Evolutionary conservation across 441 rosid genomes (phyloP).

Genomic region (Rhodomyrtus psidioides): DNA sequence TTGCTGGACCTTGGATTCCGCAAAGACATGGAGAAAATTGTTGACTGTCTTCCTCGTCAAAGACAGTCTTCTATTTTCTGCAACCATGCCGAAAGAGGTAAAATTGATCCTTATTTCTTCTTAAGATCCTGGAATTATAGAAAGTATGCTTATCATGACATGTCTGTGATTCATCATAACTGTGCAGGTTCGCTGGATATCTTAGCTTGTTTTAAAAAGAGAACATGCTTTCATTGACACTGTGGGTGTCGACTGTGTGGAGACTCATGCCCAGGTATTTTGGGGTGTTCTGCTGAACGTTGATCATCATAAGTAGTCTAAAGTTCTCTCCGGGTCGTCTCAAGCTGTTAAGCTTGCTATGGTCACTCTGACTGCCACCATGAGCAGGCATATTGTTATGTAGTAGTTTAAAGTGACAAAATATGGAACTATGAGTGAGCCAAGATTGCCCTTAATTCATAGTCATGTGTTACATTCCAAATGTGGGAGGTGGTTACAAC

Average conservation of each 20-base stretch:
- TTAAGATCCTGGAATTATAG: too few relatives aligned
- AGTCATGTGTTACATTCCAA: background rate
- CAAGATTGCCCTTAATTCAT: background rate
- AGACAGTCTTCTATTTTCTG: too few relatives aligned
- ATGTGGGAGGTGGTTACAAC: background rate
- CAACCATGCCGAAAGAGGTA: too few relatives aligned
- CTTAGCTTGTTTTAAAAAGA: slow-evolving; percentile 87
- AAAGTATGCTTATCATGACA: too few relatives aligned
- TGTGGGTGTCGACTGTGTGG: slow-evolving; percentile 70
- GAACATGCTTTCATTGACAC: slow-evolving; percentile 77
- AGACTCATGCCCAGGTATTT: slow-evolving; percentile 71
- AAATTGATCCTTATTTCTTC: too few relatives aligned
- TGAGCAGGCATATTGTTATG: background rate
- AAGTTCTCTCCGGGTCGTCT: background rate
- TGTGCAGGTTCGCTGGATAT: slow-evolving; percentile 75
- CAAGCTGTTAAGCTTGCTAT: background rate
- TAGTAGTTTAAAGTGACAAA: background rate
- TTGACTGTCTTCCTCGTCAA: too few relatives aligned
- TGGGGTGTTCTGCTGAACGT: background rate
- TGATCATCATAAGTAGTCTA: background rate
- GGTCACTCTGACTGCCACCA: background rate
- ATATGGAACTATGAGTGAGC: background rate
- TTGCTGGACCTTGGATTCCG: too few relatives aligned
- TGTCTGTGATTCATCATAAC: slow-evolving; percentile 3
- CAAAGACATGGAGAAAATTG: too few relatives aligned